Evolutionary conservation across 2,329 filamentous ascomycete genomes (phyloP).

Genomic region (Aspergillus hortae): DNA sequence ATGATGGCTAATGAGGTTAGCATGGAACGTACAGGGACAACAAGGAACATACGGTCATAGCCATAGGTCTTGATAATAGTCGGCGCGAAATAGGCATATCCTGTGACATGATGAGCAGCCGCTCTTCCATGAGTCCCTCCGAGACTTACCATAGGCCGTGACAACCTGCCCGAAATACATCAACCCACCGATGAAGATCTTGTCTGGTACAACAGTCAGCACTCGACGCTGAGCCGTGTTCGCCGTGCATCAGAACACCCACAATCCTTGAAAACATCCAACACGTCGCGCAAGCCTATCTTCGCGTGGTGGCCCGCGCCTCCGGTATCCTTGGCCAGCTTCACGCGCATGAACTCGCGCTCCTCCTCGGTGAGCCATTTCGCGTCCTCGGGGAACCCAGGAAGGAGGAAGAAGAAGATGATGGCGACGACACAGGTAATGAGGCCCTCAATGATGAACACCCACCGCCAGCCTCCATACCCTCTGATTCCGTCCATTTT

Average conservation of each 20-base stretch:
- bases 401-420: conserved; percentile 62
- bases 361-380: conserved; percentile 72
- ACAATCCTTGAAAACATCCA: conserved; percentile 66
- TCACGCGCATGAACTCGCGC: conserved; percentile 61
- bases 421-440: conserved; percentile 61
- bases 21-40: background rate
- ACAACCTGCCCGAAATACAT: conserved; percentile 82
- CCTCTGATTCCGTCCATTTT: conserved; percentile 54
- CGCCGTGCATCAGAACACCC: conserved; percentile 12
- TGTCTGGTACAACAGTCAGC: conserved; percentile 38
- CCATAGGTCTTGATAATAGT: conserved; percentile 67
- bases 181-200: conserved; percentile 68
- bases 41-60: conserved; percentile 46
- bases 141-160: conserved; percentile 59
- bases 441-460: conserved; percentile 60
- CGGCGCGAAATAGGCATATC: conserved; percentile 72
- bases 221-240: background rate
- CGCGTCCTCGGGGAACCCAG: conserved; percentile 70
- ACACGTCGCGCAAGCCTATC: conserved; percentile 57
- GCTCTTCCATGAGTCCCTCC: background rate
- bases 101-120: conserved; percentile 23
- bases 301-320: conserved; percentile 60
- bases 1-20: conserved; percentile 38
- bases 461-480: conserved; percentile 56
- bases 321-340: conserved; percentile 67